phyloP scores from a whole-genome alignment of 768 basidiomycete genomes.

The Tulasnella sp. region DNA sequence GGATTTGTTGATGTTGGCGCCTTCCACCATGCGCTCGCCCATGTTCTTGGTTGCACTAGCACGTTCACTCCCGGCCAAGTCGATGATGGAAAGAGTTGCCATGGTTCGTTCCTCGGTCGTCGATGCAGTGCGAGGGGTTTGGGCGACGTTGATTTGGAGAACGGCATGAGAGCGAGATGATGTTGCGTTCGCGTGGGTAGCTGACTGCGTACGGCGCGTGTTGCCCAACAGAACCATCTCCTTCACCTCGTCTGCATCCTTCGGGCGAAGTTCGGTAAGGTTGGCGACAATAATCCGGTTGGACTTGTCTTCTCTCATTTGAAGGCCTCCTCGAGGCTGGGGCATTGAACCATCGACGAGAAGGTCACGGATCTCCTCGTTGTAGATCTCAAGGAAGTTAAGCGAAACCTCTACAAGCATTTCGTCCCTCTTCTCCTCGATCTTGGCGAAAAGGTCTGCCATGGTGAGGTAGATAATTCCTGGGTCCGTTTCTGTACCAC shows the following conservation, averaged over 20 bases:
- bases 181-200: conserved; percentile 93
- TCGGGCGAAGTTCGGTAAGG: conserved; percentile 72
- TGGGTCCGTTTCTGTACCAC: conserved; percentile 77
- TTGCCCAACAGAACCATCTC: conserved; percentile 88
- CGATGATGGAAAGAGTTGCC: conserved; percentile 94
- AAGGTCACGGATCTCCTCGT: conserved; percentile 96
- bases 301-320: conserved; percentile 88
- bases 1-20: conserved; percentile 98
- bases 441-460: conserved; percentile 91
- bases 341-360: conserved; percentile 63
- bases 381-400: conserved; percentile 98
- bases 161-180: conserved; percentile 98
- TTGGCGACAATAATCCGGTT: conserved; percentile 72
- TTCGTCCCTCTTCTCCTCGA: conserved; percentile 79
- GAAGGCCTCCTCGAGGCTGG: conserved; percentile 72
- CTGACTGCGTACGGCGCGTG: conserved; percentile 78
- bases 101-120: conserved; percentile 74
- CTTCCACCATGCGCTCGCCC: conserved; percentile 97
- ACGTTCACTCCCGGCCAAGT: conserved; percentile 93
- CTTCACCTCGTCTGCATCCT: conserved; percentile 86
- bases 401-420: conserved; percentile 82
- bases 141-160: conserved; percentile 87
- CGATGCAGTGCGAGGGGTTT: conserved; percentile 77
- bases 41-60: conserved; percentile 95
- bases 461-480: conserved; percentile 96